Evolutionary conservation across 768 basidiomycete species (phyloP), one percentile per base, ranked within the genome.

Genomic region (Kwoniella pini): DNA sequence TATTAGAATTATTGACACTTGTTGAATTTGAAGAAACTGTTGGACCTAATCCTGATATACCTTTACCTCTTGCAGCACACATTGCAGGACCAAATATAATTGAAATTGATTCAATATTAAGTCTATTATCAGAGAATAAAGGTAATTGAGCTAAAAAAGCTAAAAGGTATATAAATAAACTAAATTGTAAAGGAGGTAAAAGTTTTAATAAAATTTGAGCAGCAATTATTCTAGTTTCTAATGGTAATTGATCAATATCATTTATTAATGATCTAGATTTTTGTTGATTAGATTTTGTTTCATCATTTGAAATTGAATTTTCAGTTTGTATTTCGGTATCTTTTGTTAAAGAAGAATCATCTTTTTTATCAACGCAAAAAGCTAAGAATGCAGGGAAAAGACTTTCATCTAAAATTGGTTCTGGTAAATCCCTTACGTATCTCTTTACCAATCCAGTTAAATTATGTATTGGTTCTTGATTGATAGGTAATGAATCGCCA

Each of bases 161-260:
- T 40, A 85, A 74, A 7, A 94, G 82, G 68, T 89, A 87, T 62
- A 93, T 87, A 77, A 86, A 92, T 24, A 93, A 81, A 43, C 79
- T 84, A 38, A 84, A 85, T 45, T 85, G 85, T 21, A 83, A 81
- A 3, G 68, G 55, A 1, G 84, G 80, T 0, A 85, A 79, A 44
- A 85, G 80, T 6, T 82, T 82, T n/a, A 85, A 80, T 51, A 85
- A 69, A 65, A 82, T 76, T 57, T 82, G 82, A 13, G 83, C 83
- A 26, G 78, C 77, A 1, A 66, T 63, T 60, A 85, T 79, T 58
- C 46, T 68, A 60, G 44, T 66, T 60, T 31, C 68, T 68, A 42
- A 56, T 30, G 57, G 13, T 50, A 64, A 0, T 54, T 51, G 39
- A n/a, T 19, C 26, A 12, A 46, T 11, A 48, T 44, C 44, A 36